phyloP scores from a whole-genome alignment of 257 asterid species.

The Voacanga thouarsii region DNA sequence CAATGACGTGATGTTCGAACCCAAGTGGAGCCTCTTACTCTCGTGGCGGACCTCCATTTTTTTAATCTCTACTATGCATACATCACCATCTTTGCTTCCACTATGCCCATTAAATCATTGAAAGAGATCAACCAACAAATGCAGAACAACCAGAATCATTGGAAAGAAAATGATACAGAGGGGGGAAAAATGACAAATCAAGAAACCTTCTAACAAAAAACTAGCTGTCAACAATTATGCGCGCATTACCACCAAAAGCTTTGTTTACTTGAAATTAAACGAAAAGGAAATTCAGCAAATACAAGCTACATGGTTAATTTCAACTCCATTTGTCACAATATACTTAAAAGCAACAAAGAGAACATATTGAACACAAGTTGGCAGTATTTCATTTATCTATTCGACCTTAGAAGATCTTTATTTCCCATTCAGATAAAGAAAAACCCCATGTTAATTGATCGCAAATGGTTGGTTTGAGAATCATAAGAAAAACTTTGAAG shows the following conservation, averaged over 20 bases:
- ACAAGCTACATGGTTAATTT: background rate
- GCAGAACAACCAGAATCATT: background rate
- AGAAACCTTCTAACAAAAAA: background rate
- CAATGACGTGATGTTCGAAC: slow-evolving; percentile 64
- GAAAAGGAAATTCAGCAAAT: background rate
- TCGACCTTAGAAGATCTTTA: background rate
- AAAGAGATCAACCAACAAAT: slow-evolving; percentile 8
- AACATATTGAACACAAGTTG: background rate
- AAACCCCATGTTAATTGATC: background rate
- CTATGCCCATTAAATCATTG: slow-evolving; percentile 32
- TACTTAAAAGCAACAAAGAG: background rate
- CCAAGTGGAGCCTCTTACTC: slow-evolving; percentile 86
- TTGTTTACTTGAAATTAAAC: background rate
- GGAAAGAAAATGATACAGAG: background rate
- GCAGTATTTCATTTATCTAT: background rate
- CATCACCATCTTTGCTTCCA: slow-evolving; percentile 97
- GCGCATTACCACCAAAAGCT: background rate
- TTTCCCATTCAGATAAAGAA: background rate
- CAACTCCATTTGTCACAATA: background rate
- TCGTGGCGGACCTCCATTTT: slow-evolving; percentile 80
- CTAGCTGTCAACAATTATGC: background rate
- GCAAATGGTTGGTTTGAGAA: background rate
- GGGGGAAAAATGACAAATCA: background rate
- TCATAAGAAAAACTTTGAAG: background rate
- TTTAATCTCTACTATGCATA: slow-evolving; percentile 78